A percentile compares a stretch with the other conserved stretches of the same genome.
These are phyloP conservation scores for Epichloe aotearoae DNA, from an alignment of 2,329 filamentous ascomycete species.

Conservation along the genomic window DNA sequence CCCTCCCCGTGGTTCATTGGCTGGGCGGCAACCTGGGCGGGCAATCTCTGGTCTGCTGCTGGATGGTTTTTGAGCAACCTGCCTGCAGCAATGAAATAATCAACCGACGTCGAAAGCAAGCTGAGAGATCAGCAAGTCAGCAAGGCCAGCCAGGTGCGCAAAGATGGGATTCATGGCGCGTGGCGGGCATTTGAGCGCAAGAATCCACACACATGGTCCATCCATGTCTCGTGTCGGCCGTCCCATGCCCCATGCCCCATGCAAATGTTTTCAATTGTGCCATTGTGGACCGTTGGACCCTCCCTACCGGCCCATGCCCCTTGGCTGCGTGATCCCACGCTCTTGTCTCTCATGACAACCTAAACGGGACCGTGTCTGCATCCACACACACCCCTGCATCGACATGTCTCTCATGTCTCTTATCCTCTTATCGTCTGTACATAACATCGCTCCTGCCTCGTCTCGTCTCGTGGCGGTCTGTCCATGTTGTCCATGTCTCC, in stretches of 20 bases:
- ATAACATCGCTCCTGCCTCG: background rate
- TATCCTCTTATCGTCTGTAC: background rate
- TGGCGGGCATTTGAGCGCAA: background rate
- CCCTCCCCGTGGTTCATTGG: background rate
- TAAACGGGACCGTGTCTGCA: background rate
- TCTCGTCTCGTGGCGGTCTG: background rate
- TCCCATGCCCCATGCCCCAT: background rate
- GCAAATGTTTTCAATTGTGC: background rate
- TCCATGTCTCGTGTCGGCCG: background rate
- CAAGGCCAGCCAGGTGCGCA: background rate
- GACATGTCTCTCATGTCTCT: background rate
- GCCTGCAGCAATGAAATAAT: too few relatives aligned
- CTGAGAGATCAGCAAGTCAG: background rate
- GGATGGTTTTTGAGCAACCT: background rate
- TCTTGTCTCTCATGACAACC: slow-evolving; percentile 3
- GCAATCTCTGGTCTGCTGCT: background rate
- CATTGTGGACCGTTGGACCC: background rate
- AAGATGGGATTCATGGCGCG: background rate
- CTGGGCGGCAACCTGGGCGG: too few relatives aligned
- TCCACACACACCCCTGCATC: background rate
- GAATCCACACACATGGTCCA: background rate
- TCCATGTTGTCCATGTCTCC: background rate
- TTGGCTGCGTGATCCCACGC: slow-evolving; percentile 3
- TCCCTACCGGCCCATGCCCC: background rate
- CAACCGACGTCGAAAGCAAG: too few relatives aligned